Evolutionary conservation across 805 yeast species (phyloP), one percentile per base, ranked within the genome.

Genomic region (Candida quercuum): DNA sequence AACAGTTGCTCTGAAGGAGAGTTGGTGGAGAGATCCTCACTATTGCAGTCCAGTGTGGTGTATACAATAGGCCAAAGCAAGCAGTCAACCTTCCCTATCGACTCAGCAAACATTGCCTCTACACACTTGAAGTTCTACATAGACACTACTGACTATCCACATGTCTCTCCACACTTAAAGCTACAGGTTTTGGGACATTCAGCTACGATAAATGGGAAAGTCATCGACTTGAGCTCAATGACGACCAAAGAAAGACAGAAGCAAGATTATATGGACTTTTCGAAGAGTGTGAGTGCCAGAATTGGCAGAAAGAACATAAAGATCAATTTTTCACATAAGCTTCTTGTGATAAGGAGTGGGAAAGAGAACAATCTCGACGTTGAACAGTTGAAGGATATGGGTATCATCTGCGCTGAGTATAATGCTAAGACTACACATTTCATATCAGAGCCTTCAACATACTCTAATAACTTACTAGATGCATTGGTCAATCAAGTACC

Each of bases 401-500:
- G 61, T 14, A 45, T 63, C 12, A 53, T 51, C 23, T 49, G 55
- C 28, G 36, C 21, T 32, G 48, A 3, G 42, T 49, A 12, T 35
- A 49, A 14, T 1, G 28, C 35, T 16, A 37, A 44, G 15, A 61
- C 66, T 1, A 51, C 56, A 14, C 57, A 50, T 20, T 40, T 52
- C 14, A 42, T 62, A 15, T 46, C 51, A 37, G 47, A 47, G 16
- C 32, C 35, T 5, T 40, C 47, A 20, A 39, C 42, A 29, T 35
- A 46, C 20, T 51, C 66, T 3, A 40, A 58, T n/a, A 54, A 53
- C 27, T 37, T 58, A 3, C 40, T 61, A 21, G 57, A 51, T 14
- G 69, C 71, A 0, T 37, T 66, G 38, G 46, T 58, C 14, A 36
- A 41, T 7, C 49, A 45, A 9, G 45, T 63, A 0, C 64, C 67